Evolutionary conservation across 441 rosid species (phyloP).

Genomic region (Omphalea diandra): DNA sequence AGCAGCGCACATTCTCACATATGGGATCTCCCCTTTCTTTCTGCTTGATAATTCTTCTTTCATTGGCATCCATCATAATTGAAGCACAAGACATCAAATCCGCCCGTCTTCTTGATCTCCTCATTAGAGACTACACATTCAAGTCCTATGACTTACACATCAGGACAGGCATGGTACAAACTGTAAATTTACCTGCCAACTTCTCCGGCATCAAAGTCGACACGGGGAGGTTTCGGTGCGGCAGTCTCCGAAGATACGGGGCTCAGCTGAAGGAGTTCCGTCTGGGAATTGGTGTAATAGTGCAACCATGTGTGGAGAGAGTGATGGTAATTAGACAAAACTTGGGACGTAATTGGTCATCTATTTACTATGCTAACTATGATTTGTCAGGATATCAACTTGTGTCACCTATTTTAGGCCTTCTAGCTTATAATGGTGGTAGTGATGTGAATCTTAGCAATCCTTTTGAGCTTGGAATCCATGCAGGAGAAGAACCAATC

Average conservation of each 20-base stretch:
- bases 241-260: slow-evolving; percentile 76
- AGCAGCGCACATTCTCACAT: slow-evolving; percentile 26
- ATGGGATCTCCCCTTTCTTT: slow-evolving; percentile 54
- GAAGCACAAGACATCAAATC: slow-evolving; percentile 52
- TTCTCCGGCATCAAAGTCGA: slow-evolving; percentile 71
- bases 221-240: slow-evolving; percentile 67
- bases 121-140: slow-evolving; percentile 72
- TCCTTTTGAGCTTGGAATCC: slow-evolving; percentile 57
- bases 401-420: slow-evolving; percentile 72
- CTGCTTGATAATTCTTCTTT: slow-evolving; percentile 38
- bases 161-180: slow-evolving; percentile 58
- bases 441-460: slow-evolving; percentile 43
- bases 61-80: slow-evolving; percentile 30
- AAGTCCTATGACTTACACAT: slow-evolving; percentile 43
- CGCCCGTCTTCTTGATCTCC: slow-evolving; percentile 57
- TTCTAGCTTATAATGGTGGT: slow-evolving; percentile 68
- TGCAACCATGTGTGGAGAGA: slow-evolving; percentile 81
- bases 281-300: slow-evolving; percentile 53
- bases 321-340: slow-evolving; percentile 72
- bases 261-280: slow-evolving; percentile 71
- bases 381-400: slow-evolving; percentile 76
- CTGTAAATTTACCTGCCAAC: slow-evolving; percentile 59
- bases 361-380: slow-evolving; percentile 52
- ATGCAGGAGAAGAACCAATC: slow-evolving; percentile 49
- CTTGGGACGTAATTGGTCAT: slow-evolving; percentile 72